phyloP scores from a whole-genome alignment of 176 grass and related monocot genomes.

The Rhynchospora pubera region DNA sequence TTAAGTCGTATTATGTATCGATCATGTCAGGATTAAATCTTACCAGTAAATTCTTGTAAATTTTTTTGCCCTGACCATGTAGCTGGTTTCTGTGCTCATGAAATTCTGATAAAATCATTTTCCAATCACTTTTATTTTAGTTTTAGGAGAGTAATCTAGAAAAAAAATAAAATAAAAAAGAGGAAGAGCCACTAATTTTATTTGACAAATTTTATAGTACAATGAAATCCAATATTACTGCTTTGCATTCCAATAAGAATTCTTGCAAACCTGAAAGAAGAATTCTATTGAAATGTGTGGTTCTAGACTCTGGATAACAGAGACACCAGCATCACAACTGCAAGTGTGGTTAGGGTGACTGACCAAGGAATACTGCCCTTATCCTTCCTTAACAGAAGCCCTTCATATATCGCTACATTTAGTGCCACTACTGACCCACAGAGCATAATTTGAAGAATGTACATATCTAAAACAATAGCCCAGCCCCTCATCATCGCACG shows the following conservation, averaged over 20 bases:
- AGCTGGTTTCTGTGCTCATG: background rate
- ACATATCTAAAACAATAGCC: conserved; percentile 14
- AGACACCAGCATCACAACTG: conserved; percentile 27
- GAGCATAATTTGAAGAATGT: conserved; percentile 41
- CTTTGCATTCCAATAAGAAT: background rate
- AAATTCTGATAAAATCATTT: background rate
- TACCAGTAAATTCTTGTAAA: background rate
- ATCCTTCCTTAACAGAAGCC: conserved; percentile 62
- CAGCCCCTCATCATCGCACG: background rate
- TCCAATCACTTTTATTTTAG: background rate
- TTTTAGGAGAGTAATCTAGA: background rate
- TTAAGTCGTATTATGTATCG: background rate
- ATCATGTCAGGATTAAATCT: background rate
- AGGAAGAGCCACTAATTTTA: background rate
- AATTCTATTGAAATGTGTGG: background rate
- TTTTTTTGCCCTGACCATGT: background rate
- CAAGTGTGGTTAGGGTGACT: conserved; percentile 35
- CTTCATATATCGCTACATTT: conserved; percentile 62
- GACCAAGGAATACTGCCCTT: conserved; percentile 44
- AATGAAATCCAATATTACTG: background rate
- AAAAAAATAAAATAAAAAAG: background rate
- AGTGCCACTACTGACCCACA: conserved; percentile 40
- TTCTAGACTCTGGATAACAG: conserved; percentile 31
- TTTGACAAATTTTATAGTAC: background rate
- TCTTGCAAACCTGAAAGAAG: background rate